phyloP scores from a whole-genome alignment of 768 basidiomycete species.

The Lenzites betulinus region DNA sequence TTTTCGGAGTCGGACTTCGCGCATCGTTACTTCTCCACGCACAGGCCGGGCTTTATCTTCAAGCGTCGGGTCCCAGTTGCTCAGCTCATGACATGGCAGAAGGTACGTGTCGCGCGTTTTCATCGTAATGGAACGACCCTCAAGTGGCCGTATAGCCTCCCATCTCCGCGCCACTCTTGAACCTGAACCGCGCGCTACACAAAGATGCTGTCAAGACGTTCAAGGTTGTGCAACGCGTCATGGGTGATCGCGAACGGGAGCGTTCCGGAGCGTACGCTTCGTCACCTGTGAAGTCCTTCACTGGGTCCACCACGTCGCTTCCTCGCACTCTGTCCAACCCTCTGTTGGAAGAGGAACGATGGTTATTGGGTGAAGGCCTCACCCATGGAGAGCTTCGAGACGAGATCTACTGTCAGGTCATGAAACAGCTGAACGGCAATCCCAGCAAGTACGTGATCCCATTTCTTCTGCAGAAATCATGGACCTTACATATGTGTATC shows the following conservation, averaged over 20 bases:
- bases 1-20: conserved; percentile 89
- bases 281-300: conserved; percentile 34
- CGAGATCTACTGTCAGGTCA: conserved; percentile 90
- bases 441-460: conserved; percentile 63
- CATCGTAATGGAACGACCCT: not conserved
- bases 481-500: not conserved
- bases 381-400: conserved; percentile 83
- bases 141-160: conserved; percentile 45
- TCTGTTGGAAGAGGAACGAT: conserved; percentile 82
- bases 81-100: conserved; percentile 93
- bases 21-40: conserved; percentile 84
- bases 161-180: conserved; percentile 73
- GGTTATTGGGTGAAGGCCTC: conserved; percentile 81
- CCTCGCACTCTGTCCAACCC: conserved; percentile 35
- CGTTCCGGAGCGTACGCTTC: conserved; percentile 42
- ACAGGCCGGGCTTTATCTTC: conserved; percentile 88
- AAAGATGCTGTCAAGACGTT: conserved; percentile 84
- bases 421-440: conserved; percentile 89
- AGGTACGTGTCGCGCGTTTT: conserved; percentile 42
- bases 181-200: conserved; percentile 62
- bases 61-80: conserved; percentile 77
- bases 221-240: conserved; percentile 88
- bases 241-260: conserved; percentile 89
- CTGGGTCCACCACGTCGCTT: conserved; percentile 50
- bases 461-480: not conserved